Percentiles rank a stretch among this genome's conserved stretches.
phyloP scores from a whole-genome alignment of 2,329 filamentous ascomycete genomes.

The Colletotrichum tropicicola region DNA sequence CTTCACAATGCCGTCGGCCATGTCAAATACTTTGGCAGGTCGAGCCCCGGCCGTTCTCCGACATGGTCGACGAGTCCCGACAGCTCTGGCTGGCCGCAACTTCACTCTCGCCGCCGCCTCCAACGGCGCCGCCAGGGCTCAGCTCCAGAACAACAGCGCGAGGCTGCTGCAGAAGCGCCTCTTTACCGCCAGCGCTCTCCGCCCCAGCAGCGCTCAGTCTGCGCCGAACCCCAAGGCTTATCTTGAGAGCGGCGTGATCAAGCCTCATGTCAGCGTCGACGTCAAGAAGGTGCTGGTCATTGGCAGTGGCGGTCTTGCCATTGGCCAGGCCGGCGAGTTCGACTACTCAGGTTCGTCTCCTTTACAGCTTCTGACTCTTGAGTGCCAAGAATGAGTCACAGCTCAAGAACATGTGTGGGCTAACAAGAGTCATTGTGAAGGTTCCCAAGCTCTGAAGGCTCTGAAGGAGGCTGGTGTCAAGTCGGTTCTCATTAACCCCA shows the following conservation, averaged over 20 bases:
- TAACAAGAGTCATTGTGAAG: slow-evolving; percentile 55
- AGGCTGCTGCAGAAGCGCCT: slow-evolving; percentile 54
- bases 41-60: slow-evolving; percentile 67
- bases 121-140: slow-evolving; percentile 42
- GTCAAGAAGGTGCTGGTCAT: slow-evolving; percentile 98
- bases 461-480: slow-evolving; percentile 93
- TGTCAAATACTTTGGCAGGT: slow-evolving; percentile 57
- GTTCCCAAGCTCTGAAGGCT: slow-evolving; percentile 95
- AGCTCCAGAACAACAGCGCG: slow-evolving; percentile 41
- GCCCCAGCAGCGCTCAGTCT: slow-evolving; percentile 62
- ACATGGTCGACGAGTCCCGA: slow-evolving; percentile 60
- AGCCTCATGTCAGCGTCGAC: slow-evolving; percentile 80
- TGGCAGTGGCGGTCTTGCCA: slow-evolving; percentile 92
- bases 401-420: not conserved
- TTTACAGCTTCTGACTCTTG: not conserved
- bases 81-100: slow-evolving; percentile 52
- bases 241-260: slow-evolving; percentile 86
- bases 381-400: slow-evolving; percentile 24
- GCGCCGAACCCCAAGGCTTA: slow-evolving; percentile 88
- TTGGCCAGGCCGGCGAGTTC: slow-evolving; percentile 98
- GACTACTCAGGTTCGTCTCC: slow-evolving; percentile 88
- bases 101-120: slow-evolving; percentile 48
- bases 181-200: slow-evolving; percentile 55
- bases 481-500: slow-evolving; percentile 95
- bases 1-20: slow-evolving; percentile 47